Percentiles rank a stretch among this genome's conserved stretches.
These are phyloP conservation scores for Brachypodium distachyon DNA, from an alignment of 202 grass and related monocot species.

Conservation along the genomic window DNA sequence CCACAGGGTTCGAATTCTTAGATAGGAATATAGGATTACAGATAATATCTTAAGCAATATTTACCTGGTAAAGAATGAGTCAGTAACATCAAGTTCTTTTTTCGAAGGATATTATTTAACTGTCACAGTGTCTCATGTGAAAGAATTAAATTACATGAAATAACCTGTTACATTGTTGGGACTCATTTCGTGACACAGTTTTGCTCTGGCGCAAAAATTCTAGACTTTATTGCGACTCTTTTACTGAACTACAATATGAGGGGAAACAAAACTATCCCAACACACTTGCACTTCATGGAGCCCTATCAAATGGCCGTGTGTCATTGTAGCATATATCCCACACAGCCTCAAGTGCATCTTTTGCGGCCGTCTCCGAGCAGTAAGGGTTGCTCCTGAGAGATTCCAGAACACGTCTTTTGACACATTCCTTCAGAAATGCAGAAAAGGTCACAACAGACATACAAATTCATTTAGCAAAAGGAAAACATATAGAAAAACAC, in stretches of 20 bases:
- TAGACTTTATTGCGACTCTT: background rate
- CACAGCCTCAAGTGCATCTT: constrained; percentile 70
- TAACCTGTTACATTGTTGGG: background rate
- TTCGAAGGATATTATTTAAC: background rate
- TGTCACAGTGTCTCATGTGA: background rate
- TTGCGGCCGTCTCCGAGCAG: constrained; percentile 49
- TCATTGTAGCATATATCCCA: constrained; percentile 85
- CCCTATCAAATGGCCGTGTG: constrained; percentile 60
- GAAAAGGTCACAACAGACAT: no score
- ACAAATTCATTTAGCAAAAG: no score
- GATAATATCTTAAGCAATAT: background rate
- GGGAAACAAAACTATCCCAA: constrained; percentile 7
- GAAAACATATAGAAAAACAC: background rate
- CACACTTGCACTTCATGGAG: constrained; percentile 37
- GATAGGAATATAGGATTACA: no score
- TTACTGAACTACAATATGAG: constrained; percentile 11
- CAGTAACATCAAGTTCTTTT: background rate
- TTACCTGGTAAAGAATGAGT: background rate
- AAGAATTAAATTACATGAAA: background rate
- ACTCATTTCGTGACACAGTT: background rate
- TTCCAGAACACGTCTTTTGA: constrained; percentile 49
- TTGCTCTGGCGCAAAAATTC: background rate
- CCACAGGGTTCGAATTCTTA: no score
- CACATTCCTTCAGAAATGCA: no score
- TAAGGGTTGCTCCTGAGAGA: constrained; percentile 53